A percentile compares a stretch with the other conserved stretches of the same genome.
Conservation (phyloP, 139 green algal species). For the Mesotaenium endlicherianum region DNA sequence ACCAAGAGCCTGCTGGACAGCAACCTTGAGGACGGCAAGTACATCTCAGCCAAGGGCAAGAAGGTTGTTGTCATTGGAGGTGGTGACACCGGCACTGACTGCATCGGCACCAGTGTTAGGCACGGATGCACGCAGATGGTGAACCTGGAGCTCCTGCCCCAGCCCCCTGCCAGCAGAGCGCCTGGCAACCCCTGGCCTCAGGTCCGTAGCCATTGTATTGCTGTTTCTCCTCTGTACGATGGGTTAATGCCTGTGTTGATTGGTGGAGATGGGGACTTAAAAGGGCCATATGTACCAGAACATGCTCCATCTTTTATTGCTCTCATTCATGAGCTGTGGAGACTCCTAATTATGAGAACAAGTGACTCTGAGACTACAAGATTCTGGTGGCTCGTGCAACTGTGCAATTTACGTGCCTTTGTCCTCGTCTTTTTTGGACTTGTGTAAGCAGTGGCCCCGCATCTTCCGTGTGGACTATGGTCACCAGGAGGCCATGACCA, state of each 20-base stretch:
- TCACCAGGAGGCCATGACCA: slow-evolving; percentile 79
- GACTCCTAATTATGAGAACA: too few species aligned
- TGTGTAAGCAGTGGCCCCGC: slow-evolving; percentile 72
- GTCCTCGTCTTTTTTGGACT: too few species aligned
- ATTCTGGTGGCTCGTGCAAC: too few species aligned
- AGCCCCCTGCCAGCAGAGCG: slow-evolving; percentile 73
- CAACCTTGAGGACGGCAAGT: slow-evolving; percentile 77
- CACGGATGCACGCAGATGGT: slow-evolving; percentile 78
- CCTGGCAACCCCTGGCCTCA: slow-evolving; percentile 88
- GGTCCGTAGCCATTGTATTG: slow-evolving; percentile 11
- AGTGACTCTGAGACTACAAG: too few species aligned
- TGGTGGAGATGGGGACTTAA: too few species aligned
- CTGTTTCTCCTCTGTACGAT: too few species aligned
- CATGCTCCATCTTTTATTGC: too few species aligned
- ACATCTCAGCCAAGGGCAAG: slow-evolving; percentile 85
- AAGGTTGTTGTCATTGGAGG: slow-evolving; percentile 94
- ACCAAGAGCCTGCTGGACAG: slow-evolving; percentile 89
- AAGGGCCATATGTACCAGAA: too few species aligned
- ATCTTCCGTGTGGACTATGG: slow-evolving; percentile 89
- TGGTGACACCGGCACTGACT: slow-evolving; percentile 95
- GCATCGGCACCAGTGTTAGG: slow-evolving; percentile 88
- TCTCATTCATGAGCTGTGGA: too few species aligned
- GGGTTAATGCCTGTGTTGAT: too few species aligned
- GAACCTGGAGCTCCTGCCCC: slow-evolving; percentile 91
- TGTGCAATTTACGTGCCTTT: too few species aligned